phyloP scores from a whole-genome alignment of 805 yeast genomes.

The Saturnispora halmiae region DNA sequence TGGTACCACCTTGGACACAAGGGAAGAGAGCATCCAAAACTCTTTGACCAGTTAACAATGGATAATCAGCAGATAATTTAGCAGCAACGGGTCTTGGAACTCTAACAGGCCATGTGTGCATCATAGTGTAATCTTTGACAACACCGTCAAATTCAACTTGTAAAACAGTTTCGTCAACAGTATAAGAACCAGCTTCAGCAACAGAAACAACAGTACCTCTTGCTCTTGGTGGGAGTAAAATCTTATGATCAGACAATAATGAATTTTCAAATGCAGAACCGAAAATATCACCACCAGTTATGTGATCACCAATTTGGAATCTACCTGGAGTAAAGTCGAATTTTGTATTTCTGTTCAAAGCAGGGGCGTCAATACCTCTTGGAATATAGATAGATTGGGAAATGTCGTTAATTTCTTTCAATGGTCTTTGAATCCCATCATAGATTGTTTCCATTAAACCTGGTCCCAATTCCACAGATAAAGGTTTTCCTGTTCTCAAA shows the following conservation, averaged over 20 bases:
- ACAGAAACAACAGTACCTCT: slow-evolving; percentile 91
- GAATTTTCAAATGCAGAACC: slow-evolving; percentile 94
- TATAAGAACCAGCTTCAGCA: slow-evolving; percentile 85
- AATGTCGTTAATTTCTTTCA: slow-evolving; percentile 79
- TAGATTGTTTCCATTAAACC: slow-evolving; percentile 98
- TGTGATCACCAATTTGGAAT: slow-evolving; percentile 89
- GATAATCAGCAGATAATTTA: slow-evolving; percentile 87
- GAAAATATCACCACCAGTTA: slow-evolving; percentile 95
- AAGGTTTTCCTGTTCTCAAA: slow-evolving; percentile 95
- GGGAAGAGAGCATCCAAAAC: slow-evolving; percentile 97
- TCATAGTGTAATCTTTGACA: slow-evolving; percentile 76
- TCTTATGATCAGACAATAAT: slow-evolving; percentile 83
- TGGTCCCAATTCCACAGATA: slow-evolving; percentile 97
- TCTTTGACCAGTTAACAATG: slow-evolving; percentile 96
- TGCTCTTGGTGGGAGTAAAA: slow-evolving; percentile 94
- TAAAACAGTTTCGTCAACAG: slow-evolving; percentile 78
- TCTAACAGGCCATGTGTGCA: slow-evolving; percentile 99
- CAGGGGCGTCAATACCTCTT: slow-evolving; percentile 96
- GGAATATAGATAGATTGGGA: slow-evolving; percentile 95
- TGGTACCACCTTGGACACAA: slow-evolving; percentile 99
- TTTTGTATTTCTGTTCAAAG: slow-evolving; percentile 71
- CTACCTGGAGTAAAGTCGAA: slow-evolving; percentile 80
- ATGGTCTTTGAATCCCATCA: slow-evolving; percentile 99
- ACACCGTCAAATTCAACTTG: slow-evolving; percentile 94
- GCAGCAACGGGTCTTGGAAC: slow-evolving; percentile 98